Evolutionary conservation across 2,329 filamentous ascomycete species (phyloP), one percentile per base, ranked within the genome.

Genomic region (Didymella pomorum): DNA sequence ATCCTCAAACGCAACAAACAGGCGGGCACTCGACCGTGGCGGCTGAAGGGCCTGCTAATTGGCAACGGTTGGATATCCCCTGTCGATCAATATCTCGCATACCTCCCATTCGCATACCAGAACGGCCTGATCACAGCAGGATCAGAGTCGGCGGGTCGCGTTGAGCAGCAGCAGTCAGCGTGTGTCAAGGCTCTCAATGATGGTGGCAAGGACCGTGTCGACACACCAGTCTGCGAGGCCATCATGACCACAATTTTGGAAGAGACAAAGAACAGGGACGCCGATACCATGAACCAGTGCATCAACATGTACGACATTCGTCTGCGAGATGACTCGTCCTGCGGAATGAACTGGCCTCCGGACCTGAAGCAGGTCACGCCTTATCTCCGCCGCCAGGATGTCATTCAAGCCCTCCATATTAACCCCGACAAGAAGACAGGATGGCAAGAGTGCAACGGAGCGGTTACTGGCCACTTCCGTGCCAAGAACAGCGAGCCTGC

Each of bases 61-160:
- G 96, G 96, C 53, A 99, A 99, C 74, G 95, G 94, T 37, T 99
- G 96, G 95, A 94, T 99, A 52, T 91, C 93, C 2, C 93, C 94
- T 1, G 81, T 82, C 8, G 91, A 97, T 47, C 95, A 99, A 75
- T 99, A 98, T 76, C 88, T 89, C 28, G 84, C 94, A 0, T 97
- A 97, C 73, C 81, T 97, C 10, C 85, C 88, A 28, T 98, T 87
- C 70, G 89, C 91, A 42, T 92, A 95, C 75, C 85, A 93, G 59
- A 87, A 88, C 71, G 88, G 87, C 10, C 76, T 99, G 20, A 78
- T 98, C 37, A 73, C 88, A 64, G 86, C 87, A 68, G 89, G 85
- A 25, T 89, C 86, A 3, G 83, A 89, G 4, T 72, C 80, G 9
- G 87, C 88, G 29, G 84, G 86, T 65, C 81, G 85, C 52, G 80